Evolutionary conservation across 2,329 filamentous ascomycete species (phyloP).

Genomic region (Xylogone sp.): DNA sequence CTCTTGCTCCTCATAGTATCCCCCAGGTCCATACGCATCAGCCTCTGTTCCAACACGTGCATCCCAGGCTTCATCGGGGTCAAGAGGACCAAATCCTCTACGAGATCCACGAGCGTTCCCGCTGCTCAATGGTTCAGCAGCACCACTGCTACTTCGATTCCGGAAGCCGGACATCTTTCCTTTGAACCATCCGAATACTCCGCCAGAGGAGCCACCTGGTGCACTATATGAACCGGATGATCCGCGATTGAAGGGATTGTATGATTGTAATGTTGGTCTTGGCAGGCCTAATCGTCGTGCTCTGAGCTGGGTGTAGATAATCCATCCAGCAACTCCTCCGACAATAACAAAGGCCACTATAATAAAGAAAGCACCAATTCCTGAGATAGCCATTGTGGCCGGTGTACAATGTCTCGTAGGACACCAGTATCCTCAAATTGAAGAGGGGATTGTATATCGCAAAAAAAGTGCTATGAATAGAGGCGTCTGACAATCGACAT

Average conservation of each 20-base stretch:
- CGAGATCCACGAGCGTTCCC: constrained; percentile 38
- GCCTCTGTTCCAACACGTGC: constrained; percentile 71
- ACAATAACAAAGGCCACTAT: constrained; percentile 62
- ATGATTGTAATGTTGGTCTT: constrained; percentile 61
- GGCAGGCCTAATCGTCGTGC: constrained; percentile 73
- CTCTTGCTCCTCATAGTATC: constrained; percentile 76
- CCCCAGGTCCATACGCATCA: constrained; percentile 54
- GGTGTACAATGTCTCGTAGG: neutral
- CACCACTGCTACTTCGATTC: constrained; percentile 62
- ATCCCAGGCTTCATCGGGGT: constrained; percentile 87
- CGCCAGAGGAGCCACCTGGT: constrained; percentile 48
- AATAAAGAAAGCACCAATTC: constrained; percentile 70
- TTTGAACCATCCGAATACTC: constrained; percentile 70
- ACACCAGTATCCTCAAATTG: neutral
- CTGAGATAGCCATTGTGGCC: constrained; percentile 51
- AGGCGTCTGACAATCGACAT: no score
- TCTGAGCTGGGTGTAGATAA: constrained; percentile 68
- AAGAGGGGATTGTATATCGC: neutral
- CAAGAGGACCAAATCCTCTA: constrained; percentile 63
- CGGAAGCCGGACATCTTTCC: constrained; percentile 61
- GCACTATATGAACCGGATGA: constrained; percentile 33
- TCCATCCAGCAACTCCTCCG: constrained; percentile 57
- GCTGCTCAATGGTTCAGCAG: constrained; percentile 49
- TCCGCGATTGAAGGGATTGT: constrained; percentile 61
- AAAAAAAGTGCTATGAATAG: neutral